phyloP scores from a whole-genome alignment of 305 asterid species.

The Ajuga reptans region DNA sequence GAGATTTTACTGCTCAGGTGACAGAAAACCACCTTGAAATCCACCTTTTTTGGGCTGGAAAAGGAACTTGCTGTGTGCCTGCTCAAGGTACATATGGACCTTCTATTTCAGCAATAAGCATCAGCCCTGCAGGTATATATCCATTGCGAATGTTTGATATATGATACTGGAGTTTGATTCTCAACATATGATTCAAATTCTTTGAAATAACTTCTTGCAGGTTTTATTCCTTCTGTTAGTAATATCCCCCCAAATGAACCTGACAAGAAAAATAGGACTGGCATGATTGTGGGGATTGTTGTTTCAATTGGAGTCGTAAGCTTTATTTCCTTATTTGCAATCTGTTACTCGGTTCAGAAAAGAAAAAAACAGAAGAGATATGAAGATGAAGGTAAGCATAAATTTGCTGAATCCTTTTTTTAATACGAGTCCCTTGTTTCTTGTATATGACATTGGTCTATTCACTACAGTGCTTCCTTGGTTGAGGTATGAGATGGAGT shows the following conservation, averaged over 20 bases:
- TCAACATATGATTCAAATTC: neutral
- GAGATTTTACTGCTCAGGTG: conserved; percentile 33
- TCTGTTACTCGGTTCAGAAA: conserved; percentile 31
- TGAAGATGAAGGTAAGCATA: conserved; percentile 52
- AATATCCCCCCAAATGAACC: conserved; percentile 34
- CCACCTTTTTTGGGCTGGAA: conserved; percentile 78
- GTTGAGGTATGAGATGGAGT: neutral
- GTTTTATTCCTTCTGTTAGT: conserved; percentile 36
- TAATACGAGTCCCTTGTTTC: neutral
- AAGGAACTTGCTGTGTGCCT: conserved; percentile 83
- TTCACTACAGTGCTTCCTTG: neutral
- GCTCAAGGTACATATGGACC: conserved; percentile 56
- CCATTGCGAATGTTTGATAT: neutral
- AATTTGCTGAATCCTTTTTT: neutral
- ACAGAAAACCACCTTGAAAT: conserved; percentile 57
- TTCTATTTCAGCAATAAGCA: conserved; percentile 59
- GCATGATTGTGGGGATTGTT: conserved; percentile 41
- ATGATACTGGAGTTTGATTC: neutral
- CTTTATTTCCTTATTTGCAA: conserved; percentile 30
- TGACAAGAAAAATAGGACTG: conserved; percentile 28
- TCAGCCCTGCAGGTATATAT: conserved; percentile 40
- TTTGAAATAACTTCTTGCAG: conserved; percentile 22
- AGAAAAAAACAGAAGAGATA: conserved; percentile 32
- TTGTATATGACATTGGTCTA: neutral
- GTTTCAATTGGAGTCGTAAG: conserved; percentile 30